phyloP scores from a whole-genome alignment of 225 moss, liverwort and hornwort species.

The Marchantia polymorpha region DNA sequence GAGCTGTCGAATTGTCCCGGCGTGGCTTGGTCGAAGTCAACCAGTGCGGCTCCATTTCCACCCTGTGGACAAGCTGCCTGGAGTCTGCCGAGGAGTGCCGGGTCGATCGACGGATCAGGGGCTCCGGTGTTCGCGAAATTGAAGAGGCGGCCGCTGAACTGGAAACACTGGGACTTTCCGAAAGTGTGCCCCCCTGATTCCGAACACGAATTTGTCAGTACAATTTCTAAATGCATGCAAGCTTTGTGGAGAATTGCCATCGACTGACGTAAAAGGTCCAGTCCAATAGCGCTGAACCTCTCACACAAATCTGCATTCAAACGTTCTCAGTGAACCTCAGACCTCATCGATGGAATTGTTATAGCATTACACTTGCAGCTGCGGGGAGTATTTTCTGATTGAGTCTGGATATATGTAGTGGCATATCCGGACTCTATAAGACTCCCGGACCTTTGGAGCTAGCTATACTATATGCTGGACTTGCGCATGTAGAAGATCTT shows the following conservation, averaged over 20 bases:
- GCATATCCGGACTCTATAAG: no score
- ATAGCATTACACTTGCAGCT: no score
- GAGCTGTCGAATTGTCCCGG: constrained; percentile 28
- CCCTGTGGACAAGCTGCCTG: constrained; percentile 4
- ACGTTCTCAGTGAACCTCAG: no score
- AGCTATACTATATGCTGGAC: no score
- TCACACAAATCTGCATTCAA: no score
- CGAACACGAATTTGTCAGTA: neutral
- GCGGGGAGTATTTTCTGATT: no score
- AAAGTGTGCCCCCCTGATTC: constrained; percentile 37
- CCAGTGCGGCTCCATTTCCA: neutral
- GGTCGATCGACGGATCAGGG: constrained; percentile 27
- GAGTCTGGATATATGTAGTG: no score
- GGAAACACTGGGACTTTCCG: constrained; percentile 18
- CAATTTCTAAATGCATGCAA: neutral
- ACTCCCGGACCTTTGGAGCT: no score
- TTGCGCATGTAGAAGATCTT: neutral
- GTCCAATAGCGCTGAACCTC: no score
- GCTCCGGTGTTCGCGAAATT: constrained; percentile 13
- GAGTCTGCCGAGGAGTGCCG: neutral
- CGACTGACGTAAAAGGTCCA: no score
- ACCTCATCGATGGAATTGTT: no score
- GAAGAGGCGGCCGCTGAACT: constrained; percentile 13
- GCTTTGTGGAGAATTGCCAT: neutral
- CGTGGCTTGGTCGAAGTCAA: constrained; percentile 39